phyloP scores from a whole-genome alignment of 2,329 filamentous ascomycete genomes.

The Aureobasidium namibiae region DNA sequence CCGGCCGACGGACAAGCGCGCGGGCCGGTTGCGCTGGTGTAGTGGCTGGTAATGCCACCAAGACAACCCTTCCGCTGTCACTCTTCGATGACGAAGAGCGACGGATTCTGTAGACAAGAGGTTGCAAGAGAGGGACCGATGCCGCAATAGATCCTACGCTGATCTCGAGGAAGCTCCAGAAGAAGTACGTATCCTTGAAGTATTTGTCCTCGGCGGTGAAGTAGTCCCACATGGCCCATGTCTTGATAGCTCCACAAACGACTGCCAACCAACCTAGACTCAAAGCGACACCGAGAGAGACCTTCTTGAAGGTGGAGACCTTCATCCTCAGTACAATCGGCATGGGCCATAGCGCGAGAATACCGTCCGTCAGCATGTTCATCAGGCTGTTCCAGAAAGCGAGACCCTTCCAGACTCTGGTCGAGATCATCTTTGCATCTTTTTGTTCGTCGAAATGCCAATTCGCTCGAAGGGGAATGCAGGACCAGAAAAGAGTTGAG shows the following conservation, averaged over 20 bases:
- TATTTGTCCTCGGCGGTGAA: neutral
- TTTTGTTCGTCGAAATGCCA: constrained; percentile 4
- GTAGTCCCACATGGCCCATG: neutral
- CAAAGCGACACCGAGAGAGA: neutral
- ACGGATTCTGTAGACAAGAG: neutral
- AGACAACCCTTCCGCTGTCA: neutral
- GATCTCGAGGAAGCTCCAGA: neutral
- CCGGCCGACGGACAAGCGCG: neutral
- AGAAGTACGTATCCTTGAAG: neutral
- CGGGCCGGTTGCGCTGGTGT: neutral
- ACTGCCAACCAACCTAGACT: neutral
- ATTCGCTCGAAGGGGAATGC: neutral
- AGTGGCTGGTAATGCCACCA: neutral
- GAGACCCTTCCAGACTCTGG: neutral
- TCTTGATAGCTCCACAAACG: neutral
- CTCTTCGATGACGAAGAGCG: neutral
- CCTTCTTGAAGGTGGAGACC: neutral
- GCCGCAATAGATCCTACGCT: neutral
- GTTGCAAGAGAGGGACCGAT: neutral
- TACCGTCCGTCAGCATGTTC: neutral
- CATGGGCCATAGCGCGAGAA: neutral
- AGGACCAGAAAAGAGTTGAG: neutral
- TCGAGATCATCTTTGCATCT: neutral
- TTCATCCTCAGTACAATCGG: neutral
- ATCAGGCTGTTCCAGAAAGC: neutral